phyloP scores from a whole-genome alignment of 169 alveolate species.

The Cryptosporidium parvum region DNA sequence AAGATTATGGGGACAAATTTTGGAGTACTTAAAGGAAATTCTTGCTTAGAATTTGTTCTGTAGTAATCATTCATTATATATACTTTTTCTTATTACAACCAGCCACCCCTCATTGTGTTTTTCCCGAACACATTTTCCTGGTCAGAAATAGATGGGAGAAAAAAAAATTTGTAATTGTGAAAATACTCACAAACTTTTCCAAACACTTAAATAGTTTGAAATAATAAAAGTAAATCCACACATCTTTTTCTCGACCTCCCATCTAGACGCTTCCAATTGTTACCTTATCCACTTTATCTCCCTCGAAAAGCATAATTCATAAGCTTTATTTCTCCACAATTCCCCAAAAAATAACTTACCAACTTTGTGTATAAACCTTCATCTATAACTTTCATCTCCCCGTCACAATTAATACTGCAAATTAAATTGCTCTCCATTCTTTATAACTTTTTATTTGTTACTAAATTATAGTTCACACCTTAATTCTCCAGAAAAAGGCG shows the following conservation, averaged over 20 bases:
- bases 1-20: background rate
- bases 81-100: too few relatives aligned
- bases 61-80: background rate
- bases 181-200: background rate
- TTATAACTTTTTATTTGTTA: background rate
- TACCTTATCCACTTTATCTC: background rate
- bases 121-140: background rate
- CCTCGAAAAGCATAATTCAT: background rate
- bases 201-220: background rate
- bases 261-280: too few relatives aligned
- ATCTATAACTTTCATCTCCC: constrained; percentile 18
- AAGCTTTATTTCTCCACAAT: background rate
- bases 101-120: background rate
- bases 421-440: constrained; percentile 17
- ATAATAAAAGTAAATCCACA: background rate
- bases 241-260: background rate
- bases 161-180: background rate
- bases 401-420: constrained; percentile 45
- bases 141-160: background rate
- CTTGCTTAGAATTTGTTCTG: background rate
- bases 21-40: background rate
- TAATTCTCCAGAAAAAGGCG: background rate
- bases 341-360: constrained; percentile 27
- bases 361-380: constrained; percentile 30
- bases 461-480: background rate